Evolutionary conservation across 257 asterid genomes (phyloP).

Genomic region (Ehretia macrophylla): DNA sequence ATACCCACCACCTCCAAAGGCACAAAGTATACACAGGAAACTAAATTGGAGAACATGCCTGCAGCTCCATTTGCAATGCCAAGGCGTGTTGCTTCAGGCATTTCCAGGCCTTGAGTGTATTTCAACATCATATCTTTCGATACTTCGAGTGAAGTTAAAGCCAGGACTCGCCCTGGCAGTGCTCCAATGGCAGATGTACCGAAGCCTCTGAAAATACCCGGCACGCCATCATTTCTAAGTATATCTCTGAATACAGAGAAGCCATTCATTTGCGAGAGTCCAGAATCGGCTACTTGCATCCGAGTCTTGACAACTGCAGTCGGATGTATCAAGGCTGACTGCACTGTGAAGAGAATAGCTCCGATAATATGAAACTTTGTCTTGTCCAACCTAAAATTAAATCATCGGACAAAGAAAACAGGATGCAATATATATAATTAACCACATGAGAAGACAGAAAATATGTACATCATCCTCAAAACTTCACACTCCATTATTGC

Average conservation of each 20-base stretch:
- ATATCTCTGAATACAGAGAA: conserved; percentile 59
- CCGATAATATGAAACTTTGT: conserved; percentile 79
- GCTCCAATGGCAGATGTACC: conserved; percentile 89
- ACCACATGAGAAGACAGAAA: background rate
- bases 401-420: too few relatives aligned
- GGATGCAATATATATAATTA: background rate
- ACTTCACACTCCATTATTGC: too few relatives aligned
- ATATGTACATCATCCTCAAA: background rate
- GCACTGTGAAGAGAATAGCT: conserved; percentile 81
- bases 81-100: conserved; percentile 77
- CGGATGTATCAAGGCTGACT: conserved; percentile 86
- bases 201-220: conserved; percentile 81
- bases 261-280: conserved; percentile 52
- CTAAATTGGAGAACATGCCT: conserved; percentile 83
- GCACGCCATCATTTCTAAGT: conserved; percentile 55
- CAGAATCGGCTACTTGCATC: conserved; percentile 82
- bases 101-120: conserved; percentile 48
- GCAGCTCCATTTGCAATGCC: conserved; percentile 81
- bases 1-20: conserved; percentile 88
- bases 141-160: conserved; percentile 82
- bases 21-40: conserved; percentile 78
- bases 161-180: conserved; percentile 91
- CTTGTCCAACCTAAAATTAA: conserved; percentile 70
- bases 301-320: conserved; percentile 89
- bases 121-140: conserved; percentile 69